Evolutionary conservation across 2,329 filamentous ascomycete genomes (phyloP), one percentile per base, ranked within the genome.

Genomic region (Alternaria triticina): DNA sequence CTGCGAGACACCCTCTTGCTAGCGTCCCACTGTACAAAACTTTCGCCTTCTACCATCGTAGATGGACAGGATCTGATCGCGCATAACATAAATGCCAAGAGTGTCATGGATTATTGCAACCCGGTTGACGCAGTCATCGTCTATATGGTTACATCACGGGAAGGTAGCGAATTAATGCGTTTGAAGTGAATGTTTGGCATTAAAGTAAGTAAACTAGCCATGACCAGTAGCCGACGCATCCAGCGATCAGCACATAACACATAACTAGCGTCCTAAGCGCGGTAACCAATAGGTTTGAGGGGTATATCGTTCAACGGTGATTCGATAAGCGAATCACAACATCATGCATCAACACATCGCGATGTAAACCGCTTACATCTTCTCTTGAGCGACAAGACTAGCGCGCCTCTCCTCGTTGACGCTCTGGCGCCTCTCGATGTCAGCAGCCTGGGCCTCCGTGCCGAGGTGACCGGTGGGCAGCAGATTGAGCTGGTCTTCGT

Each of bases 401-500:
- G 62, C 59, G 44, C 65, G 66, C 36, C 58, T 62, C 57, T 68
- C 69, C 17, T 52, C 40, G n/a, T 62, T 65, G 25, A 70, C 57
- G 50, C 71, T 74, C 36, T 62, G 54, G 28, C 70, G 70, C 51
- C 67, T 61, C 70, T 80, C 77, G 20, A 79, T 43, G 52, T 80
- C 77, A 20, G 64, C 65, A 36, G 70, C 70, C 66, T 79, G 74
- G 8, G 27, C 58, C 9, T 61, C 51, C 6, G 66, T 79, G 46
- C 72, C 76, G 47, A 80, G 40, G 43, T 79, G 77, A 50, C 77
- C 79, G 12, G 77, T 79, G 6, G 78, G 78, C 52, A 81, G 64
- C 71, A 79, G 56, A 71, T 81, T 80, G 62, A 81, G 75, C 57
- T 67, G 25, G n/a, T 80, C 75, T 61, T 81, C 79, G 54, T 76